A percentile compares a stretch with the other conserved stretches of the same genome.
Evolutionary conservation across 805 yeast genomes (phyloP).

Genomic region (Candida dajiaensis): DNA sequence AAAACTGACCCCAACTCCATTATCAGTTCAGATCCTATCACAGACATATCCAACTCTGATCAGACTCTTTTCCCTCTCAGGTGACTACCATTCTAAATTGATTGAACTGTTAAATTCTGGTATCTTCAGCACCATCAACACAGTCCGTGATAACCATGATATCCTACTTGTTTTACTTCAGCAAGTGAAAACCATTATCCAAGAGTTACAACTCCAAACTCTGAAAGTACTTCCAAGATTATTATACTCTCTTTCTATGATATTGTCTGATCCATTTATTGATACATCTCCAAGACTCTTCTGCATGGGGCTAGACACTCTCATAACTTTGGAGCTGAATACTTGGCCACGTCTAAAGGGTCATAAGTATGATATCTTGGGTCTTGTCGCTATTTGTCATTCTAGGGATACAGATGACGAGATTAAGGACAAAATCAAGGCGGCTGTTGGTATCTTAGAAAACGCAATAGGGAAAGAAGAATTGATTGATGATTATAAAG

Average conservation of each 20-base stretch:
- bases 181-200: conserved; percentile 6
- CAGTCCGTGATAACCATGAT: conserved; percentile 16
- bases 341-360: conserved; percentile 19
- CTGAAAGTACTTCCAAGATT: conserved; percentile 17
- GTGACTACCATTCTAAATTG: conserved; percentile 1
- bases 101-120: conserved; percentile 15
- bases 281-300: conserved; percentile 12
- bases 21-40: conserved; percentile 11
- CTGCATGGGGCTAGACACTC: conserved; percentile 5
- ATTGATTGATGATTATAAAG: conserved; percentile 5
- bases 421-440: conserved; percentile 2
- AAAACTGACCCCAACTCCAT: conserved; percentile 15
- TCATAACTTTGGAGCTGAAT: conserved; percentile 12
- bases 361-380: conserved; percentile 19
- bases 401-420: conserved; percentile 6
- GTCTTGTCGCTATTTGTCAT: conserved; percentile 14
- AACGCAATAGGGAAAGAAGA: conserved; percentile 3
- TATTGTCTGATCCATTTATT: conserved; percentile 21
- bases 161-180: conserved; percentile 8
- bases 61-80: conserved; percentile 2
- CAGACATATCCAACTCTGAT: conserved; percentile 16
- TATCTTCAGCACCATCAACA: conserved; percentile 14
- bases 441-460: conserved; percentile 3
- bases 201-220: conserved; percentile 3
- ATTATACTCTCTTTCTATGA: conserved; percentile 14